Base-by-base conservation (phyloP, 805 yeast species). In the Aciculoconidium aculeatum region DNA sequence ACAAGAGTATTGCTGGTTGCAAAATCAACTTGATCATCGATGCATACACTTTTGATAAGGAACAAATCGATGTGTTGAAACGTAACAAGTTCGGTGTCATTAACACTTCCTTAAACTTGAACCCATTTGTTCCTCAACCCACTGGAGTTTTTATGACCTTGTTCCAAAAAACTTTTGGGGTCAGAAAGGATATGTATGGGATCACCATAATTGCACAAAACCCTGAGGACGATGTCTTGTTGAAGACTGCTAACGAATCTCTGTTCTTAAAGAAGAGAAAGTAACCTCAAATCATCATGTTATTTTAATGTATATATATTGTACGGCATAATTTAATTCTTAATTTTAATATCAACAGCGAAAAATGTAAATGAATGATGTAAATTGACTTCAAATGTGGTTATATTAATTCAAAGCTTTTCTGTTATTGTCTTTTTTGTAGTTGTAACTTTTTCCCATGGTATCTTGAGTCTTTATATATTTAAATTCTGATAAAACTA, bases 11-110 rank as follows among this genome's bases (percentile, higher is more conserved):
- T 6, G 47, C 42, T 15, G 55, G 53, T 4, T 42, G 48, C 27
- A 51, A 47, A 21, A 58, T 68, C 40, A 58, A 55, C 23, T 49
- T 73, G n/a, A 40, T 57, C 15, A 49, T 71, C 17, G 75, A 76
- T 26, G 58, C 67, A 7, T 72, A 69, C 39, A 68, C 77, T 1
- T 72, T 77, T 36, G 83, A 80, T 45, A 34, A 37, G 2, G 47
- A 39, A 6, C 57, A 65, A 36, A 57, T 58, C 28, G 35, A 51
- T 4, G 42, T 65, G 1, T 55, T 76, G 31, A 47, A 40, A 19
- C 40, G 49, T 3, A 65, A 63, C 32, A 68, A 72, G 3, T 80
- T 76, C 47, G 53, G 47, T 24, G 45, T 54, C 27, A 50, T 66
- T 16, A 49, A 53, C 15, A 39, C 40, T 6, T 26, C 49, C 15